A percentile compares a stretch with the other conserved stretches of the same genome.
Evolutionary conservation across 2,329 filamentous ascomycete species (phyloP).

Genomic region (Sporothrix dimorphospora): DNA sequence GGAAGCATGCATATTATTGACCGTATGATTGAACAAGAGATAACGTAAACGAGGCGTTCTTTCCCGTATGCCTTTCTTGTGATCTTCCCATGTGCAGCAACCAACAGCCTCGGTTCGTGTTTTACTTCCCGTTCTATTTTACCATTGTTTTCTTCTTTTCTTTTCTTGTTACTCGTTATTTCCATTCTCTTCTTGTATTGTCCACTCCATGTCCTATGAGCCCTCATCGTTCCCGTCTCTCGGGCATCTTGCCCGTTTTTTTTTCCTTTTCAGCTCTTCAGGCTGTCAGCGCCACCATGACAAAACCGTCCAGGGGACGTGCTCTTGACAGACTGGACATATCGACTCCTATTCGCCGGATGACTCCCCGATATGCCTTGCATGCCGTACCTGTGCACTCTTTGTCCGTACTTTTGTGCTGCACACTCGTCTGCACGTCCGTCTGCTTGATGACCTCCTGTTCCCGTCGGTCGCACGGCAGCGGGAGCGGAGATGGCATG

Average conservation of each 20-base stretch:
- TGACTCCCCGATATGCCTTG: not conserved
- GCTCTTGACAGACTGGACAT: not conserved
- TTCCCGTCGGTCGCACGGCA: not conserved
- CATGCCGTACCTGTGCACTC: not conserved
- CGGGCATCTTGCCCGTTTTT: not conserved
- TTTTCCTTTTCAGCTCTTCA: not conserved
- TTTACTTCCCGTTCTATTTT: not conserved
- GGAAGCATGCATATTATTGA: constrained; percentile 10
- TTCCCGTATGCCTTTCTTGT: not conserved
- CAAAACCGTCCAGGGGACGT: not conserved
- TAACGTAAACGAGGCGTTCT: not conserved
- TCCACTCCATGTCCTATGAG: not conserved
- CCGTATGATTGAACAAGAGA: not conserved
- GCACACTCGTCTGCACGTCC: not conserved
- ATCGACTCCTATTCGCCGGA: not conserved
- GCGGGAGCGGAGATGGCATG: not conserved
- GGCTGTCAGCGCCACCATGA: constrained; percentile 5
- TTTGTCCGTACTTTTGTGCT: not conserved
- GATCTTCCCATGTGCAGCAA: not conserved
- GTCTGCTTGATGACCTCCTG: not conserved
- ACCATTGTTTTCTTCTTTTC: not conserved
- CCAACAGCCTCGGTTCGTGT: not conserved
- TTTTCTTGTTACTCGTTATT: not conserved
- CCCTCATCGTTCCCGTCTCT: not conserved
- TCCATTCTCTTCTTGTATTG: too few relatives aligned